Base-by-base conservation (phyloP, 2,329 filamentous ascomycete species). In the Phyllosticta capitalensis region DNA sequence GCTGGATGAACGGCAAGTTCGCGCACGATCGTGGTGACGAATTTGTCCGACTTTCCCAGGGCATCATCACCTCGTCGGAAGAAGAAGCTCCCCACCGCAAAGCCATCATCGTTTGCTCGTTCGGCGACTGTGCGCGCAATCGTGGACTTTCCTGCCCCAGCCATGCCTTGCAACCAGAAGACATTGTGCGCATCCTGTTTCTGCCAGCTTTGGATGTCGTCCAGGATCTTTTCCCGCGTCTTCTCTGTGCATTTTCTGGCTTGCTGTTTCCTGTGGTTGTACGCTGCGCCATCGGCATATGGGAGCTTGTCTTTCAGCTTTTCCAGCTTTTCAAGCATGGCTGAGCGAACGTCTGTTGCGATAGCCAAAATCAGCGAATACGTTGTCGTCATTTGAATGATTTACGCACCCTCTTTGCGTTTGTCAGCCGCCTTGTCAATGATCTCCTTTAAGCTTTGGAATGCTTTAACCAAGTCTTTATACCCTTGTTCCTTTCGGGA, bases 81-180 rank as follows among this genome's bases (percentile, higher is more conserved):
- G 59, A 66, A 66, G 59, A 67, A 67, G 59, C 64, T 66, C 2
- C 58, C 66, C 12, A 55, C 63, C 0, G 65, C 55, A 24, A 62
- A 51, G 0, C 33, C 19, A 0, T 33, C 10, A 17, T 62, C 49
- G 38, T 61, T 20, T 57, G 63, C 65, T 5, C 26, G 55, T n/a
- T 57, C 22, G 4, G 68, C 69, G 0, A 73, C 56, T 0, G 70
- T 69, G 9, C 66, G 65, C 17, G 69, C 63, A n/a, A 72, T 65
- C 0, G 71, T 72, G 1, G 68, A 71, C 52, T 72, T 72, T 17
- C 71, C 69, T 12, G 65, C 70, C 19, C 71, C 70, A 3, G 69
- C 68, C 52, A 66, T 62, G 6, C 69, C 68, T n/a, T 59, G 65
- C 3, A 72, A 62, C 71, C 67, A 72, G 63, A 67, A 72, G 56